Conservation (phyloP, 805 yeast species). For the Saccharomycopsis lassenensis region DNA sequence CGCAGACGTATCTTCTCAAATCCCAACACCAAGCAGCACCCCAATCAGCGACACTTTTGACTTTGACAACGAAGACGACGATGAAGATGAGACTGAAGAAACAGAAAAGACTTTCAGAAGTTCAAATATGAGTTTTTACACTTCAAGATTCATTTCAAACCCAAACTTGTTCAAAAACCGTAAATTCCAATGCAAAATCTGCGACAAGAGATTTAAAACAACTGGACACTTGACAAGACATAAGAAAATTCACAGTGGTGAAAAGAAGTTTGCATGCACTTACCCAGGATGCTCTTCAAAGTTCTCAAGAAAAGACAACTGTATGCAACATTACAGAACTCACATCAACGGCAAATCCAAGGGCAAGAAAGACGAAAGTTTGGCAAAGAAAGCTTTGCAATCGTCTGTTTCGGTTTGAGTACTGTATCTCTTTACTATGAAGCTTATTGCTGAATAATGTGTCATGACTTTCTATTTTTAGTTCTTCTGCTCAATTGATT, state of each 20-base stretch:
- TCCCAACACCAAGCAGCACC: background rate
- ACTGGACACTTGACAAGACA: constrained; percentile 69
- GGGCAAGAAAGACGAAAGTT: background rate
- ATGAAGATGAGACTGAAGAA: background rate
- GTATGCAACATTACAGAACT: constrained; percentile 18
- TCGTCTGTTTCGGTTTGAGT: background rate
- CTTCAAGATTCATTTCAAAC: constrained; percentile 17
- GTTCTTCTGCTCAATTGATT: too few relatives aligned
- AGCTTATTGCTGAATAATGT: too few relatives aligned
- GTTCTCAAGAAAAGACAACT: constrained; percentile 18
- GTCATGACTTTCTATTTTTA: too few relatives aligned
- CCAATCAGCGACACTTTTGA: background rate
- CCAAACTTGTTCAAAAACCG: constrained; percentile 15
- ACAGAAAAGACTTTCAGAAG: too few relatives aligned
- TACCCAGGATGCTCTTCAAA: constrained; percentile 31
- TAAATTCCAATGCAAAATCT: constrained; percentile 21
- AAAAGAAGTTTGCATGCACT: constrained; percentile 57
- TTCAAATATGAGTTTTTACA: constrained; percentile 8
- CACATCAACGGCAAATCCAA: constrained; percentile 4
- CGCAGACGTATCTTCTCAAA: background rate
- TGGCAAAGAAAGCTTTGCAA: too few relatives aligned
- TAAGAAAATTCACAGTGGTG: constrained; percentile 65
- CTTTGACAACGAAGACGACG: background rate
- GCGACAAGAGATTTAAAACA: constrained; percentile 50
- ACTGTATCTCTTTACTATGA: too few relatives aligned